Evolutionary conservation across 1,139 yeast genomes (phyloP).

Genomic region (Magnusiomyces starmeri): DNA sequence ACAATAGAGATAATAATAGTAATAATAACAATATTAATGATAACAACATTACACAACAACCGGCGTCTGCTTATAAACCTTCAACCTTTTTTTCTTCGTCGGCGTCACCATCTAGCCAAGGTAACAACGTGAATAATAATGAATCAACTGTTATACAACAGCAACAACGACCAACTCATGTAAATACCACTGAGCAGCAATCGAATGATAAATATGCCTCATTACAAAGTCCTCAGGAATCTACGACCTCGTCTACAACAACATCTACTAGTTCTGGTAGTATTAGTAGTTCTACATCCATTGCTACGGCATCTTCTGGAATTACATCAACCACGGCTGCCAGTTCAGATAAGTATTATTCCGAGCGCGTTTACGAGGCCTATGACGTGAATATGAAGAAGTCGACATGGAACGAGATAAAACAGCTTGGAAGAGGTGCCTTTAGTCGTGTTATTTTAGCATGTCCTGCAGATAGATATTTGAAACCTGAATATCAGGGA

Average conservation of each 20-base stretch:
- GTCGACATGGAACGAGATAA: conserved; percentile 32
- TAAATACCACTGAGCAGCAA: too few species aligned
- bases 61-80: too few species aligned
- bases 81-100: too few species aligned
- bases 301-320: not conserved
- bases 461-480: conserved; percentile 26
- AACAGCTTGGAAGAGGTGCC: conserved; percentile 36
- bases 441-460: conserved; percentile 37
- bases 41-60: too few species aligned
- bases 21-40: not conserved
- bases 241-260: not conserved
- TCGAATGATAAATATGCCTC: not conserved
- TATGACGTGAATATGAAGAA: conserved; percentile 23
- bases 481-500: conserved; percentile 38
- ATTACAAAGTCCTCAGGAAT: not conserved
- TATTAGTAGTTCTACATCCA: not conserved
- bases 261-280: conserved; percentile 7
- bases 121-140: too few species aligned
- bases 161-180: too few species aligned
- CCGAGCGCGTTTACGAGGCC: conserved; percentile 25
- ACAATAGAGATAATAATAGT: not conserved
- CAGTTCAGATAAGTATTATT: not conserved
- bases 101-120: too few species aligned
- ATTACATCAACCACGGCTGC: not conserved
- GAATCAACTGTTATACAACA: too few species aligned